Conservation (phyloP, 306 rosid genomes). For the Ceratonia siliqua region DNA sequence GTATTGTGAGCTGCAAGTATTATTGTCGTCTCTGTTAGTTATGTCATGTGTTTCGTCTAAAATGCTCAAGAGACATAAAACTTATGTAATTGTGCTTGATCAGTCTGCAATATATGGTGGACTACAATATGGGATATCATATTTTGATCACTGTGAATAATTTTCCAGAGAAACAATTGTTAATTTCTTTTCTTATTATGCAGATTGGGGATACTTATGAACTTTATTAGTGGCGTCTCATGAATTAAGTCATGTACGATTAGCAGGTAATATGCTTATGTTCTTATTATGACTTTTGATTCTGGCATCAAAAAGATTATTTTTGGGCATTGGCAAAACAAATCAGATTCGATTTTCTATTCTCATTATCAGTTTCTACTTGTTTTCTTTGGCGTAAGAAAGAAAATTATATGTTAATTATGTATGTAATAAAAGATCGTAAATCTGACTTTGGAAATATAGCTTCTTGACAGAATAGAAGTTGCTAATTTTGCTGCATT, state of each 20-base stretch:
- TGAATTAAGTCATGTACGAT: neutral
- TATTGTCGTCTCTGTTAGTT: neutral
- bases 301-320: neutral
- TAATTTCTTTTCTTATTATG: neutral
- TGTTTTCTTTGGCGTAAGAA: neutral
- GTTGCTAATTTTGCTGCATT: slow-evolving; percentile 17
- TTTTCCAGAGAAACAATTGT: neutral
- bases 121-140: neutral
- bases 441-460: slow-evolving; percentile 5
- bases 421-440: no score
- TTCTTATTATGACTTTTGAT: neutral
- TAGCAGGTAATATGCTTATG: slow-evolving; percentile 23
- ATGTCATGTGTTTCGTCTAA: neutral
- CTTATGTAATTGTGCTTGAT: neutral
- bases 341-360: neutral
- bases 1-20: neutral
- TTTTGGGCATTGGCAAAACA: neutral
- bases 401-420: neutral
- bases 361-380: neutral
- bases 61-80: neutral
- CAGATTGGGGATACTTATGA: slow-evolving; percentile 22
- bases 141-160: neutral
- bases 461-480: slow-evolving; percentile 34
- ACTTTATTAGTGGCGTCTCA: slow-evolving; percentile 5
- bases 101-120: neutral